Percentiles rank a stretch among this genome's conserved stretches.
These are phyloP conservation scores for Ustilago trichophora DNA, from an alignment of 1,284 basidiomycete species.

Conservation along the genomic window DNA sequence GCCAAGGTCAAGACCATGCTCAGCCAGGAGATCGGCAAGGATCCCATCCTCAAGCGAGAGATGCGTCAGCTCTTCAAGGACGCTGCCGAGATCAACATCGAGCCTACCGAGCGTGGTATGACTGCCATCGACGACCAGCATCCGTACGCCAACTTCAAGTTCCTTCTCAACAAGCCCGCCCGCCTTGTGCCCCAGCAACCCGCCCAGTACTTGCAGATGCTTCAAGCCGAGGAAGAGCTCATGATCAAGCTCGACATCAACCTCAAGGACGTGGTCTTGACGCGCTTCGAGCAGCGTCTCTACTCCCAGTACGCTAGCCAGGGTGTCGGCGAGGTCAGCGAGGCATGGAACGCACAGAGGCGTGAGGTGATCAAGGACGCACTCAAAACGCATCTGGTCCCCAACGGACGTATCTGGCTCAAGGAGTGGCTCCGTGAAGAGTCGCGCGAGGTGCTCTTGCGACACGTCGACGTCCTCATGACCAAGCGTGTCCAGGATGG, in stretches of 20 bases:
- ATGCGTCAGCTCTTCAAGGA: slow-evolving; percentile 81
- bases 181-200: slow-evolving; percentile 71
- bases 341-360: slow-evolving; percentile 92
- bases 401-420: slow-evolving; percentile 83
- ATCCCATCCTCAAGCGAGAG: slow-evolving; percentile 84
- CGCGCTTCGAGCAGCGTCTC: slow-evolving; percentile 68
- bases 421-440: slow-evolving; percentile 89
- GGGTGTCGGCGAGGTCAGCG: slow-evolving; percentile 82
- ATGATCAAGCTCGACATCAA: slow-evolving; percentile 81
- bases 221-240: slow-evolving; percentile 87
- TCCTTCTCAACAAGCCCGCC: slow-evolving; percentile 83
- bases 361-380: slow-evolving; percentile 80
- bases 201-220: slow-evolving; percentile 87
- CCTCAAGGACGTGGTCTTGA: slow-evolving; percentile 67
- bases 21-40: slow-evolving; percentile 88
- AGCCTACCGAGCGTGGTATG: slow-evolving; percentile 90
- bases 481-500: slow-evolving; percentile 70
- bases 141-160: slow-evolving; percentile 94
- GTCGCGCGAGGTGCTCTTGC: slow-evolving; percentile 75
- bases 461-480: slow-evolving; percentile 53
- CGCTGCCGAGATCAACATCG: slow-evolving; percentile 81
- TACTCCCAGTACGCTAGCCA: slow-evolving; percentile 84
- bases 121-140: slow-evolving; percentile 89
- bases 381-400: slow-evolving; percentile 81
- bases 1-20: slow-evolving; percentile 80